These are phyloP conservation scores for Leishmania turanica DNA, from an alignment of 208 protist genomes.

Conservation along the genomic window DNA sequence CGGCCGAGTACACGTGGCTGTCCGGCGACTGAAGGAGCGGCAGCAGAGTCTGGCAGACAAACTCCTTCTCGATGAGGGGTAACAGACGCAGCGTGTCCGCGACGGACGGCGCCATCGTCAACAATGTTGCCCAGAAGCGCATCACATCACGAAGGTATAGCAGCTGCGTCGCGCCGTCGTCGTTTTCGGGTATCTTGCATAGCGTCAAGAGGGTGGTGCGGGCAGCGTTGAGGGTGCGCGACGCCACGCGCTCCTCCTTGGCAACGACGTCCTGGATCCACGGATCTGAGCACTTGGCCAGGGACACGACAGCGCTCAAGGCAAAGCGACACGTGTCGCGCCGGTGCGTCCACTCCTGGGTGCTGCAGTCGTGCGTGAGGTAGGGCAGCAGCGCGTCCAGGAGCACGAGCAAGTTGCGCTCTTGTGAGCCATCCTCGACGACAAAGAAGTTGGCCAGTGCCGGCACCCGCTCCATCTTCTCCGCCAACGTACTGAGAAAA, in stretches of 20 bases:
- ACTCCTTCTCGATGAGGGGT: slow-evolving; percentile 42
- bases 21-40: slow-evolving; percentile 60
- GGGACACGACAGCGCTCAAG: slow-evolving; percentile 58
- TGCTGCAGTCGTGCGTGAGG: slow-evolving; percentile 49
- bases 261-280: slow-evolving; percentile 65
- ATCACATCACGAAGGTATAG: slow-evolving; percentile 61
- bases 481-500: slow-evolving; percentile 62
- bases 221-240: slow-evolving; percentile 40
- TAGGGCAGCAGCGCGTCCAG: slow-evolving; percentile 55
- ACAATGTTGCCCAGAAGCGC: slow-evolving; percentile 63
- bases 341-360: slow-evolving; percentile 44
- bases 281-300: slow-evolving; percentile 73
- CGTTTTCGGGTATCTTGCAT: slow-evolving; percentile 81
- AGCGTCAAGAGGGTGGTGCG: slow-evolving; percentile 69
- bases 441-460: slow-evolving; percentile 63
- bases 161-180: slow-evolving; percentile 60
- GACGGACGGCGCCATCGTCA: slow-evolving; percentile 45
- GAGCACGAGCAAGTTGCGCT: slow-evolving; percentile 33
- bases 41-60: slow-evolving; percentile 56
- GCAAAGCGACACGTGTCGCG: slow-evolving; percentile 61
- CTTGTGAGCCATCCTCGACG: slow-evolving; percentile 19
- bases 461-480: slow-evolving; percentile 66
- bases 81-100: slow-evolving; percentile 37
- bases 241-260: slow-evolving; percentile 29
- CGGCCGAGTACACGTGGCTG: slow-evolving; percentile 56